Evolutionary conservation across 805 yeast species (phyloP), one percentile per base, ranked within the genome.

Genomic region (Candida insectorum): DNA sequence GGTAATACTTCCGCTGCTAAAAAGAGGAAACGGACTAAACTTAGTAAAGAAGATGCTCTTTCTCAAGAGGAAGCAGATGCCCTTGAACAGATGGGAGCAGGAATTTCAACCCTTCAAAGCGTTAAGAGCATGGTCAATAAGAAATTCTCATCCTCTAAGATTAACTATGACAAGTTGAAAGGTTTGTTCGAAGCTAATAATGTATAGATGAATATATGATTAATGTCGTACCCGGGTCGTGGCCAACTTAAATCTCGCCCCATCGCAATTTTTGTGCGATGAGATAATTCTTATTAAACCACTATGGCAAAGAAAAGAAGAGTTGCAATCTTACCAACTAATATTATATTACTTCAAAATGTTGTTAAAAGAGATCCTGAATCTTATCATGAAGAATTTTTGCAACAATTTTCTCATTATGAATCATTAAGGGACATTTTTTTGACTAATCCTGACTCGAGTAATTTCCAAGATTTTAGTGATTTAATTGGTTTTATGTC

Each of bases 301-400:
- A 28, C 5, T 26, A 91, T 91, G 97, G 95, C 76, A 22, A 85
- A 81, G 60, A 75, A 80, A 58, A 80, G 85, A 63, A 85, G 96
- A 74, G 93, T 96, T 17, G 96, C 97, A 28, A 73, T 89, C 37
- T 68, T 91, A 54, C 97, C 97, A 8, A 85, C 88, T 13, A 93
- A 93, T 60, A 84, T 93, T 54, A 89, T 94, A 24, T 66, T 91
- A 42, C 64, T 93, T 40, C 98, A 93, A 63, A 93, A 93, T 58
- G 71, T 93, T 44, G 95, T 93, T 7, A 82, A 89, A 48, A 73
- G 97, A 49, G 98, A 93, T 57, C 97, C 98, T 2, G 84, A 76
- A 48, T 89, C 97, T 0, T 93, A 93, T 56, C 78, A 79, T 39
- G 98, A 93, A 60, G 99, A 93, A 59, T 93, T 93, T 58, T 58